phyloP scores from a whole-genome alignment of 495 filamentous ascomycete genomes.

The Neurospora terricola region DNA sequence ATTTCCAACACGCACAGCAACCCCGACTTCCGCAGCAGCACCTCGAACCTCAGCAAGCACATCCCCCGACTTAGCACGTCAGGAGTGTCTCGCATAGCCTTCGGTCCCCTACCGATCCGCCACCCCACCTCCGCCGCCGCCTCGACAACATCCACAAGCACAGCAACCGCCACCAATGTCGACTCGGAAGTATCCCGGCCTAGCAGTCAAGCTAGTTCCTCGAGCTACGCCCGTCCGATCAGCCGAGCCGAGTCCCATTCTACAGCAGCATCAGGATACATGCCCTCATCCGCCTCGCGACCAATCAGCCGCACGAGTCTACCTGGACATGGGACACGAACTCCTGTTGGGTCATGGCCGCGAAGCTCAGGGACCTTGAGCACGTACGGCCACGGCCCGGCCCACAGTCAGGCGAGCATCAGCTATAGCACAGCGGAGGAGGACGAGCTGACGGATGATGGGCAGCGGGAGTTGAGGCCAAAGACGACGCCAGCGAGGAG shows the following conservation, averaged over 20 bases:
- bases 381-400: slow-evolving; percentile 30
- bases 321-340: slow-evolving; percentile 50
- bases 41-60: slow-evolving; percentile 34
- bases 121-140: slow-evolving; percentile 16
- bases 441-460: slow-evolving; percentile 32
- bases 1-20: slow-evolving; percentile 15
- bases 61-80: slow-evolving; percentile 40
- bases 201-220: slow-evolving; percentile 50
- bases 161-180: slow-evolving; percentile 10
- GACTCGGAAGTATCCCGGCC: slow-evolving; percentile 41
- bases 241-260: slow-evolving; percentile 36
- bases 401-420: slow-evolving; percentile 28
- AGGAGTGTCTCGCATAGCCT: slow-evolving; percentile 43
- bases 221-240: slow-evolving; percentile 39
- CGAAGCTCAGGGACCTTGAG: slow-evolving; percentile 32
- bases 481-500: slow-evolving; percentile 41
- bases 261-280: slow-evolving; percentile 9
- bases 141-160: background rate
- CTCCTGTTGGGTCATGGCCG: slow-evolving; percentile 51
- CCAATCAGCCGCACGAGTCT: slow-evolving; percentile 52
- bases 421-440: slow-evolving; percentile 35
- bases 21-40: slow-evolving; percentile 26
- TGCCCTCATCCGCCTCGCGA: slow-evolving; percentile 45
- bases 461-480: slow-evolving; percentile 26
- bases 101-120: slow-evolving; percentile 41